These are phyloP conservation scores for Penicillium sp. DNA, from an alignment of 2,329 filamentous ascomycete genomes.

Conservation along the genomic window DNA sequence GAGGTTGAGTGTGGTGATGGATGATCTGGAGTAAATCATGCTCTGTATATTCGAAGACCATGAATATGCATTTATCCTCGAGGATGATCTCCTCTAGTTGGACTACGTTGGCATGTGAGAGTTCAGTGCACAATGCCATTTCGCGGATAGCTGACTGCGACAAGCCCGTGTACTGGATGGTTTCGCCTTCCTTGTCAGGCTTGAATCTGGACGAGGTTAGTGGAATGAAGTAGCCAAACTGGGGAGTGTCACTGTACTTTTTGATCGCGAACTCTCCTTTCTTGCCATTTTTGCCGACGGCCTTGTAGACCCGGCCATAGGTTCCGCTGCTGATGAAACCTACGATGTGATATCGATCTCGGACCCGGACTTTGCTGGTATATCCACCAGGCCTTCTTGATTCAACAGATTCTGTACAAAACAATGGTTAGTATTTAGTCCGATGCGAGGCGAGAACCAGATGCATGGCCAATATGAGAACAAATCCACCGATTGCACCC, in stretches of 20 bases:
- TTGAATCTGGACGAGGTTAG: conserved; percentile 61
- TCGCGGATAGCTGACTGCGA: conserved; percentile 96
- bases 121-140: conserved; percentile 93
- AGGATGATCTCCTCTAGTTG: conserved; percentile 91
- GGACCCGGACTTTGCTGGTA: conserved; percentile 75
- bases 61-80: conserved; percentile 98
- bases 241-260: conserved; percentile 57
- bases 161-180: conserved; percentile 91
- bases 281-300: conserved; percentile 68
- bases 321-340: conserved; percentile 98
- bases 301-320: conserved; percentile 97
- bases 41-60: conserved; percentile 98
- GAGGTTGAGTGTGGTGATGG: conserved; percentile 89
- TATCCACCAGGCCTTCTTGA: conserved; percentile 49
- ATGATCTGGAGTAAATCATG: conserved; percentile 97
- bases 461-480: conserved; percentile 11
- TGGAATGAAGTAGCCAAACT: neutral
- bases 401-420: conserved; percentile 35
- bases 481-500: conserved; percentile 18
- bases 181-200: conserved; percentile 95
- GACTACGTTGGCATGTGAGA: conserved; percentile 85
- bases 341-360: conserved; percentile 91
- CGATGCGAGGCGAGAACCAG: conserved; percentile 6
- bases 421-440: conserved; percentile 24
- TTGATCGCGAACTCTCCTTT: conserved; percentile 94